A percentile compares a stretch with the other conserved stretches of the same genome.
Conservation (phyloP, 257 asterid species). For the Scutellaria baicalensis region DNA sequence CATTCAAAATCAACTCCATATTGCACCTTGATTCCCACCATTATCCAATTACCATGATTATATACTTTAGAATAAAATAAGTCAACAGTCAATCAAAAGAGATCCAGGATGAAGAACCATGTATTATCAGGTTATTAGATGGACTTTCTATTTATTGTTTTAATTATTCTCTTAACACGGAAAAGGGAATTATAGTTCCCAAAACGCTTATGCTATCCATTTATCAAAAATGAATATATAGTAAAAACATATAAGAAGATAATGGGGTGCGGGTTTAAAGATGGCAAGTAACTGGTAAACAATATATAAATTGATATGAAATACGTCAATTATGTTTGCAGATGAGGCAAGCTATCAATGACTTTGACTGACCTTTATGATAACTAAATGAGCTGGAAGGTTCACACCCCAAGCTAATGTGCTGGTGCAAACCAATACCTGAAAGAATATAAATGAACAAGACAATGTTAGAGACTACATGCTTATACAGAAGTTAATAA, state of each 20-base stretch:
- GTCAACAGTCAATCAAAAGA: background rate
- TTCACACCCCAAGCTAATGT: slow-evolving; percentile 99
- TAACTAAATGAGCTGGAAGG: slow-evolving; percentile 98
- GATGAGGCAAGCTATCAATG: background rate
- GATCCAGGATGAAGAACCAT: background rate
- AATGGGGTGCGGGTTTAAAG: background rate
- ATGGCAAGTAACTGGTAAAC: background rate
- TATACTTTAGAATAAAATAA: background rate
- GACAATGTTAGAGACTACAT: slow-evolving; percentile 7
- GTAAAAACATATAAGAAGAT: background rate
- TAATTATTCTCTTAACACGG: background rate
- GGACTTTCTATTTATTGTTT: background rate
- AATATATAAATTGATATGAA: background rate
- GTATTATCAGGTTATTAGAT: background rate
- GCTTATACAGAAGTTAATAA: slow-evolving; percentile 4
- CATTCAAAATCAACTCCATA: background rate
- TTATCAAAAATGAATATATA: background rate
- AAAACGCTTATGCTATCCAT: background rate
- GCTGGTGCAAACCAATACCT: slow-evolving; percentile 97
- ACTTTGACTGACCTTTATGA: slow-evolving; percentile 67
- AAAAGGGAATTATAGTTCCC: background rate
- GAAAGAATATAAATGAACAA: slow-evolving; percentile 15
- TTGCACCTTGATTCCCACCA: background rate
- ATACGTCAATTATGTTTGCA: background rate
- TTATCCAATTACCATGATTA: background rate